These are phyloP conservation scores for Pterulicium gracile DNA, from an alignment of 1,284 basidiomycete genomes.

Conservation along the genomic window DNA sequence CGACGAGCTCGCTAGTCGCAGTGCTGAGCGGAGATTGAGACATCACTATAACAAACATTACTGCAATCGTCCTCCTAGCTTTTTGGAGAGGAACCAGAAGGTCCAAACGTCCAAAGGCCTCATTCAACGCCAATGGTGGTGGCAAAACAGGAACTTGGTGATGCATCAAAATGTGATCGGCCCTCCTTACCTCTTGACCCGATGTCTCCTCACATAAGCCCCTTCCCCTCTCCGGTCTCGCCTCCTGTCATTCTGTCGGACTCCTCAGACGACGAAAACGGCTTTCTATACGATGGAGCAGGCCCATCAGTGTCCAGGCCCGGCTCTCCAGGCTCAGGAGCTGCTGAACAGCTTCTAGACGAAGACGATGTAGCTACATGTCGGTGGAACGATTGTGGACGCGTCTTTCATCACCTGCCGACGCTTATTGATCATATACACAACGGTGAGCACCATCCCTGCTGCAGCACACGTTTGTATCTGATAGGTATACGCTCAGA, in stretches of 20 bases:
- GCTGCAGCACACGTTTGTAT: constrained; percentile 8
- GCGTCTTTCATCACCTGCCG: constrained; percentile 57
- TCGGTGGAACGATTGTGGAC: constrained; percentile 71
- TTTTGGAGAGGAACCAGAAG: no score
- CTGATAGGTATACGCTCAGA: constrained; percentile 24
- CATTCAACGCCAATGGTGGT: no score
- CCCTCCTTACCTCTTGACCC: no score
- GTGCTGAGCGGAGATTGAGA: no score
- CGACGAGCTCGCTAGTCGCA: no score
- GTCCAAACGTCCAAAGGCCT: no score
- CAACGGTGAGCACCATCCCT: constrained; percentile 36
- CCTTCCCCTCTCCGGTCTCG: background rate
- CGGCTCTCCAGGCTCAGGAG: background rate
- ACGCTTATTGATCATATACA: constrained; percentile 74
- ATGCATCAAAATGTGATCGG: no score
- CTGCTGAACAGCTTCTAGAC: constrained; percentile 10
- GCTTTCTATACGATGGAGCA: background rate
- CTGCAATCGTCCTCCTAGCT: no score
- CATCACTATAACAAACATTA: no score
- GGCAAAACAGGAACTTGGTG: no score
- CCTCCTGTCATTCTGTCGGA: background rate
- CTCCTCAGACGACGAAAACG: background rate
- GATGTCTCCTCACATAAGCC: background rate
- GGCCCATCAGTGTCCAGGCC: background rate
- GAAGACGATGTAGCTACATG: constrained; percentile 50